Conservation (phyloP, 1,139 yeast genomes). For the Sugiyamaella castrensis region DNA sequence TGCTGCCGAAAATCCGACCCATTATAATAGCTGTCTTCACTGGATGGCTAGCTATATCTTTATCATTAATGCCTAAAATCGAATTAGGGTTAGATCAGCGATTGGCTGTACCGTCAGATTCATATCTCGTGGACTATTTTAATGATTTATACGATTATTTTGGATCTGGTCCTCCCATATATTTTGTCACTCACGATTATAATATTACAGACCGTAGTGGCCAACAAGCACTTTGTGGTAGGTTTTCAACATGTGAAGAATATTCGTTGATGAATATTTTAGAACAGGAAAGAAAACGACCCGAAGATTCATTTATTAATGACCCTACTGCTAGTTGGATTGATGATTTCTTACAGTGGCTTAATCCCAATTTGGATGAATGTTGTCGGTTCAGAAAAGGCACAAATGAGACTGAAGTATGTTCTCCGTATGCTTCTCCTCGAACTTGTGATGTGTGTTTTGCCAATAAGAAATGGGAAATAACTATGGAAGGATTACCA, state of each 20-base stretch:
- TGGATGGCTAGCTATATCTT: conserved; percentile 62
- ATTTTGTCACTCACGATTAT: conserved; percentile 67
- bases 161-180: conserved; percentile 89
- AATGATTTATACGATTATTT: conserved; percentile 69
- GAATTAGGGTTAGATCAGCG: conserved; percentile 85
- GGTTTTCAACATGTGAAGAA: conserved; percentile 78
- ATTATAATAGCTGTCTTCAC: conserved; percentile 54
- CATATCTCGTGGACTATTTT: conserved; percentile 78
- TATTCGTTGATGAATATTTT: conserved; percentile 77
- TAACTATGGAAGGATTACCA: conserved; percentile 82
- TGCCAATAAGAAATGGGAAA: conserved; percentile 59
- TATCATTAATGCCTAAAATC: conserved; percentile 65
- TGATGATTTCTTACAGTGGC: conserved; percentile 84
- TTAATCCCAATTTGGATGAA: conserved; percentile 80
- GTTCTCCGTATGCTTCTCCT: conserved; percentile 66
- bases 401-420: conserved; percentile 47
- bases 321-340: conserved; percentile 91
- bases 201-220: conserved; percentile 57
- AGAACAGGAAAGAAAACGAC: conserved; percentile 78
- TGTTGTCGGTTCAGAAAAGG: conserved; percentile 67
- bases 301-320: conserved; percentile 59
- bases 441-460: conserved; percentile 74
- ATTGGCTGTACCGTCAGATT: conserved; percentile 77
- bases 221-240: conserved; percentile 81
- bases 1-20: conserved; percentile 48